These are phyloP conservation scores for Colletotrichum orchidophilum DNA, from an alignment of 2,329 filamentous ascomycete genomes.

Conservation along the genomic window DNA sequence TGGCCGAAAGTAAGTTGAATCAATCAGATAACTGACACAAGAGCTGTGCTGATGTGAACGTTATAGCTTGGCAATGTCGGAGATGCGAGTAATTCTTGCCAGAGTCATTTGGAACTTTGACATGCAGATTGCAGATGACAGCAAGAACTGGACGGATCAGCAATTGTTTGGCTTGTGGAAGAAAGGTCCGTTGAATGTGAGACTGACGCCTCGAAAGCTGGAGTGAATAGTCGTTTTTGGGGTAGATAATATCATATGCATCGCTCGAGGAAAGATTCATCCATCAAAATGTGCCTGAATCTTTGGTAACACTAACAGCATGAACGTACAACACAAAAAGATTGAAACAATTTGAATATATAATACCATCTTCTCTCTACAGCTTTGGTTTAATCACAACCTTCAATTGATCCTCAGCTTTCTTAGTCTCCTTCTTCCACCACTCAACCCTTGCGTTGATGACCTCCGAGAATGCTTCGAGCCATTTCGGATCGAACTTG, in stretches of 20 bases:
- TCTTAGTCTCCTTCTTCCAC: neutral
- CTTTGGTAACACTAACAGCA: neutral
- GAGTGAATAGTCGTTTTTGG: conserved; percentile 35
- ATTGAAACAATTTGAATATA: neutral
- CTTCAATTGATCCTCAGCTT: neutral
- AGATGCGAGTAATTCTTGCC: conserved; percentile 58
- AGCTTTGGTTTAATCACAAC: neutral
- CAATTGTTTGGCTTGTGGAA: conserved; percentile 16
- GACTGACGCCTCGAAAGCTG: neutral
- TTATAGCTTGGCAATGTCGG: conserved; percentile 52
- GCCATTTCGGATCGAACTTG: neutral
- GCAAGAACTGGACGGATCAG: conserved; percentile 46
- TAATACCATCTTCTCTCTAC: neutral
- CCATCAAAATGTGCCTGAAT: too few relatives aligned
- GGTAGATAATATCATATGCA: conserved; percentile 41
- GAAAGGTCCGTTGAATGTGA: conserved; percentile 26
- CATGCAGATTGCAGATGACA: conserved; percentile 46
- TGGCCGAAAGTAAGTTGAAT: conserved; percentile 52
- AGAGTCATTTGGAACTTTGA: conserved; percentile 58
- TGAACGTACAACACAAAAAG: neutral
- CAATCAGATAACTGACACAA: neutral
- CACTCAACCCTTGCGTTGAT: neutral
- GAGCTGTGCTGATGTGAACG: neutral
- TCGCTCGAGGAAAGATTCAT: neutral
- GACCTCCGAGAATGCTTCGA: neutral